Base-by-base conservation (phyloP, 805 yeast genomes). In the Zygoascus flipseniorum region DNA sequence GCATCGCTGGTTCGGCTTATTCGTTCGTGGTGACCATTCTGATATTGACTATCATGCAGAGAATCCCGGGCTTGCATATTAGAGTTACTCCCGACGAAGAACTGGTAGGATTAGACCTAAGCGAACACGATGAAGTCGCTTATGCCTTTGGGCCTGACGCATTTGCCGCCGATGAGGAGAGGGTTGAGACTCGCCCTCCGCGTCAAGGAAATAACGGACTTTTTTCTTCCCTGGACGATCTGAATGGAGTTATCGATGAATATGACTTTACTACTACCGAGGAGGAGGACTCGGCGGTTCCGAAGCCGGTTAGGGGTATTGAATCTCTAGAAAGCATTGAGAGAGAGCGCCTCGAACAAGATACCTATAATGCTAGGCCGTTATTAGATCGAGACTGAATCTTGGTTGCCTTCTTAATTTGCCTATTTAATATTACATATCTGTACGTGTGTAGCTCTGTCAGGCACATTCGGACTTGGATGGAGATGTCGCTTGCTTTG, bases 81-180 rank as follows among this genome's bases (percentile, higher is more conserved):
- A 81, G 97, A 74, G 79, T 89, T 62, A 78, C 82, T 59, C 86
- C 86, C 64, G 96, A 89, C 57, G 92, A 86, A 68, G 98, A 92
- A 72, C 80, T 83, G 59, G 66, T 83, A 60, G 97, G 98, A 57
- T 84, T 93, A 31, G 99, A 92, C 71, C 77, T 83, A 58, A 82
- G 89, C 19, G 89, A 90, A 75, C 88, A 89, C 65, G 97, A 97
- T 62, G 98, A 90, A 71, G 82, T 80, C 68, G 86, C 95, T 32
- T 86, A 74, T 61, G 74, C 72, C 26, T 58, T 58, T 47, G 45
- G 55, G 4, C 58, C 19, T 13, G 31, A 47, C 19, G 42, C 42
- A 10, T 18, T 16, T 20, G 3, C 31, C 13, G 41, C 37, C n/a
- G 31, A 19, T 3, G 14, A 31, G 18, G 35, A 20, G 13, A 31